A percentile compares a stretch with the other conserved stretches of the same genome.
These are phyloP conservation scores for Lolium rigidum DNA, from an alignment of 176 grass and related monocot genomes.

Conservation along the genomic window DNA sequence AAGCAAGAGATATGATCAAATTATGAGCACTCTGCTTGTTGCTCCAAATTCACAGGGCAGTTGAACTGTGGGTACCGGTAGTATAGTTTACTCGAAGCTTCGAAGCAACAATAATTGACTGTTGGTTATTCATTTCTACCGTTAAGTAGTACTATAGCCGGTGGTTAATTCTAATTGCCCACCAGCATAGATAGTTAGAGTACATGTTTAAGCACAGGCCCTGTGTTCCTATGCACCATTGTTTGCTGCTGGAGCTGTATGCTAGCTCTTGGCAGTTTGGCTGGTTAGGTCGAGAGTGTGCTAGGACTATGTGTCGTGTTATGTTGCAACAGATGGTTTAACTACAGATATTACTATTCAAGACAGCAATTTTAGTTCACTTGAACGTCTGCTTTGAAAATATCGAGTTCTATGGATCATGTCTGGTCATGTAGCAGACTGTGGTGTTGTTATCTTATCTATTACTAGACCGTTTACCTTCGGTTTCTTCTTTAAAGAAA, in stretches of 20 bases:
- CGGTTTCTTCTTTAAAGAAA: neutral
- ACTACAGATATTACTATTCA: neutral
- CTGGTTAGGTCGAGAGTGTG: neutral
- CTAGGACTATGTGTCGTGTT: neutral
- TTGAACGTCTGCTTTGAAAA: neutral
- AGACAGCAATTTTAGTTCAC: neutral
- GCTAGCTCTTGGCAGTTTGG: slow-evolving; percentile 42
- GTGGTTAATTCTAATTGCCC: neutral
- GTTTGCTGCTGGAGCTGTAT: slow-evolving; percentile 52
- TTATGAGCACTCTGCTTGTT: neutral
- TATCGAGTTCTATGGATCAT: neutral
- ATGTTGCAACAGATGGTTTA: neutral
- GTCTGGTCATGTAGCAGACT: neutral
- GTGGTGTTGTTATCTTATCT: neutral
- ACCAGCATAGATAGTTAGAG: neutral
- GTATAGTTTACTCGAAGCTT: slow-evolving; percentile 22
- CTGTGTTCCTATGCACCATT: slow-evolving; percentile 12
- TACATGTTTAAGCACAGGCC: neutral
- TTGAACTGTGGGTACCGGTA: neutral
- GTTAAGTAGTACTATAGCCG: neutral
- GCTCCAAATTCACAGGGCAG: neutral
- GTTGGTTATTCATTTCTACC: slow-evolving; percentile 20
- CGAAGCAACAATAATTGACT: slow-evolving; percentile 37
- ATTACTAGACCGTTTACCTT: neutral
- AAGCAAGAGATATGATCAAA: slow-evolving; percentile 41